Evolutionary conservation across 1,284 basidiomycete species (phyloP).

Genomic region (Sphagnurus paluster): DNA sequence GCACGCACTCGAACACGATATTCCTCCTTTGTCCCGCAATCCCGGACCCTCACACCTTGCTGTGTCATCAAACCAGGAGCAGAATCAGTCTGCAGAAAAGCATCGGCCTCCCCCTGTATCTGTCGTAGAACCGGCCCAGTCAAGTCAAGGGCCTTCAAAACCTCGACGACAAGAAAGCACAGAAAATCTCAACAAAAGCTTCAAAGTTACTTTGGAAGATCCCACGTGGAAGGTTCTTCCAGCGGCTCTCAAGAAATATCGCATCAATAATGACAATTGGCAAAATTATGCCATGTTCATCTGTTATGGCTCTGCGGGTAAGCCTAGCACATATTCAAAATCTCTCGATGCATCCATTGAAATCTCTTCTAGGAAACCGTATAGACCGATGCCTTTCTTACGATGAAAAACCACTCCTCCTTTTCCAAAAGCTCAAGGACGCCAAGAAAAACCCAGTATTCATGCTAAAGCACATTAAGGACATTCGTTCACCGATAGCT

Average conservation of each 20-base stretch:
- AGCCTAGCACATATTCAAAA: conserved; percentile 21
- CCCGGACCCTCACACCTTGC: conserved; percentile 29
- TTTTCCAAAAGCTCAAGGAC: conserved; percentile 98
- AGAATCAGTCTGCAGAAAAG: conserved; percentile 21
- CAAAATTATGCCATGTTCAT: conserved; percentile 99
- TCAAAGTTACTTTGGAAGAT: conserved; percentile 92
- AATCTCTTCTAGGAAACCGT: conserved; percentile 54
- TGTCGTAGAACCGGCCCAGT: conserved; percentile 31
- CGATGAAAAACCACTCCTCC: conserved; percentile 95
- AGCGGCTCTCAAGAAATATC: conserved; percentile 97
- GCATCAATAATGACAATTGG: conserved; percentile 98
- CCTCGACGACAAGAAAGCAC: conserved; percentile 63
- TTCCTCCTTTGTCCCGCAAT: conserved; percentile 38
- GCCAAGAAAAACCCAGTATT: conserved; percentile 97
- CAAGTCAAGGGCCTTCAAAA: conserved; percentile 36
- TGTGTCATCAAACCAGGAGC: conserved; percentile 19
- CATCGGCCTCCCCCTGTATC: conserved; percentile 27
- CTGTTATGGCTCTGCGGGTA: conserved; percentile 90
- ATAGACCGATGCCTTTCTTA: conserved; percentile 95
- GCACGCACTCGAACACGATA: conserved; percentile 70
- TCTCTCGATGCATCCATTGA: neutral
- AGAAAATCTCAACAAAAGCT: conserved; percentile 76
- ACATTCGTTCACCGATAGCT: conserved; percentile 95
- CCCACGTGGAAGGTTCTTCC: conserved; percentile 98
- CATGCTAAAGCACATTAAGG: conserved; percentile 98